phyloP scores from a whole-genome alignment of 2,329 filamentous ascomycete genomes.

The Ceratocystis ficicola region DNA sequence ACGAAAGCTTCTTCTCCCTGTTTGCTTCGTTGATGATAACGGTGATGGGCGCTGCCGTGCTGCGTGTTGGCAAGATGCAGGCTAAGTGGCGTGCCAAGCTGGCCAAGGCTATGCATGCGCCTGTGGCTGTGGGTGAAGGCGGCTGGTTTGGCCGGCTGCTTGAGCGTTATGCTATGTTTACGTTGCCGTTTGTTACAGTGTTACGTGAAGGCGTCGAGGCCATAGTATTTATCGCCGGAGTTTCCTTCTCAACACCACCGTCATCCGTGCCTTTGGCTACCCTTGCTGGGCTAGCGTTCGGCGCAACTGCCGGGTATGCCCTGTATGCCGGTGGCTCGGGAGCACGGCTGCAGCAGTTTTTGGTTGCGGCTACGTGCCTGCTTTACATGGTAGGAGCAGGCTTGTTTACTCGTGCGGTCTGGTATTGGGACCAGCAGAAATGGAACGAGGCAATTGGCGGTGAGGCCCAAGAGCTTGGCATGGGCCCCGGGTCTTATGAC shows the following conservation, averaged over 20 bases:
- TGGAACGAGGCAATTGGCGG: constrained; percentile 56
- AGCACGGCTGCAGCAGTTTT: constrained; percentile 52
- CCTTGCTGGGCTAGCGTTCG: constrained; percentile 57
- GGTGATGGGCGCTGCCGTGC: constrained; percentile 64
- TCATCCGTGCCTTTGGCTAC: constrained; percentile 67
- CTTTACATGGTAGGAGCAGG: constrained; percentile 75
- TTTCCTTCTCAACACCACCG: constrained; percentile 63
- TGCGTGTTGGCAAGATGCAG: constrained; percentile 71
- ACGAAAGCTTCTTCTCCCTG: constrained; percentile 68
- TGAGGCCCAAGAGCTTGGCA: constrained; percentile 38
- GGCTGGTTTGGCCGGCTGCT: constrained; percentile 49
- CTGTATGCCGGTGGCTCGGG: constrained; percentile 53
- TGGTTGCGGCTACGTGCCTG: constrained; percentile 71
- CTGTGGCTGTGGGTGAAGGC: constrained; percentile 36
- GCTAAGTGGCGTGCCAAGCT: constrained; percentile 83
- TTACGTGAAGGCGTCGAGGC: constrained; percentile 76
- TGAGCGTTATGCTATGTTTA: constrained; percentile 76
- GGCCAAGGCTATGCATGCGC: constrained; percentile 50
- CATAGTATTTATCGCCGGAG: constrained; percentile 74
- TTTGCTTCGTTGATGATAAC: constrained; percentile 70
- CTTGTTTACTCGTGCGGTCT: constrained; percentile 64
- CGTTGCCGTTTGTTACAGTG: constrained; percentile 78
- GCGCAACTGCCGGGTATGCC: constrained; percentile 54
- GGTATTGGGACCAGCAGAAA: constrained; percentile 57
- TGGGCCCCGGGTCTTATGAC: constrained; percentile 65